These are phyloP conservation scores for Streptanthus diversifolius DNA, from an alignment of 345 rosid species.

Conservation along the genomic window DNA sequence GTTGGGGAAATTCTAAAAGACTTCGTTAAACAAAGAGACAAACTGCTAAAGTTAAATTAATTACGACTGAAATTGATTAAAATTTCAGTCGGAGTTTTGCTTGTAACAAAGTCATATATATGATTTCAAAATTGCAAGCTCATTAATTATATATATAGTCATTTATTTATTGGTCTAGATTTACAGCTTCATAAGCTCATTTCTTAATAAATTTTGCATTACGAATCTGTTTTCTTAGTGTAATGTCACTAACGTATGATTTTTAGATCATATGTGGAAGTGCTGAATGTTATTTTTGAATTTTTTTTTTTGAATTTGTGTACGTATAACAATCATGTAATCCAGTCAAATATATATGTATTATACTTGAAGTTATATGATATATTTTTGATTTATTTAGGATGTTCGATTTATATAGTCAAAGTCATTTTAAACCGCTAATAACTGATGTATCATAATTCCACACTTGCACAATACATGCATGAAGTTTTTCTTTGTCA, in stretches of 20 bases:
- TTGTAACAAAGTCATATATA: background rate
- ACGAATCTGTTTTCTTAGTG: background rate
- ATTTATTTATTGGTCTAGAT: background rate
- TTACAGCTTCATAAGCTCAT: background rate
- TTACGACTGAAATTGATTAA: conserved; percentile 15
- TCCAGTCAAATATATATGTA: too few species aligned
- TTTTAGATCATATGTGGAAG: background rate
- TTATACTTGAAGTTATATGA: too few species aligned
- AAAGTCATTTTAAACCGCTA: background rate
- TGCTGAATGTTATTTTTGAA: background rate
- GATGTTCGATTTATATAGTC: background rate
- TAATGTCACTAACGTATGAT: background rate
- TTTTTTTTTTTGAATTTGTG: too few species aligned
- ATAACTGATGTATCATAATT: background rate
- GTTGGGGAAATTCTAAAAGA: background rate
- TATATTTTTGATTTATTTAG: too few species aligned
- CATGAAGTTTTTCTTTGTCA: background rate
- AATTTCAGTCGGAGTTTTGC: conserved; percentile 7
- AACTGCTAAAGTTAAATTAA: background rate
- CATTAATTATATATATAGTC: background rate
- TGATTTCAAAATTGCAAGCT: background rate
- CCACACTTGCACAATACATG: background rate
- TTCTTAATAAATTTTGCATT: background rate
- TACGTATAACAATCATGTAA: too few species aligned
- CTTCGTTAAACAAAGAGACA: conserved; percentile 28